Percentiles rank a stretch among this genome's conserved stretches.
phyloP scores from a whole-genome alignment of 768 basidiomycete species.

The Dioszegia hungarica region DNA sequence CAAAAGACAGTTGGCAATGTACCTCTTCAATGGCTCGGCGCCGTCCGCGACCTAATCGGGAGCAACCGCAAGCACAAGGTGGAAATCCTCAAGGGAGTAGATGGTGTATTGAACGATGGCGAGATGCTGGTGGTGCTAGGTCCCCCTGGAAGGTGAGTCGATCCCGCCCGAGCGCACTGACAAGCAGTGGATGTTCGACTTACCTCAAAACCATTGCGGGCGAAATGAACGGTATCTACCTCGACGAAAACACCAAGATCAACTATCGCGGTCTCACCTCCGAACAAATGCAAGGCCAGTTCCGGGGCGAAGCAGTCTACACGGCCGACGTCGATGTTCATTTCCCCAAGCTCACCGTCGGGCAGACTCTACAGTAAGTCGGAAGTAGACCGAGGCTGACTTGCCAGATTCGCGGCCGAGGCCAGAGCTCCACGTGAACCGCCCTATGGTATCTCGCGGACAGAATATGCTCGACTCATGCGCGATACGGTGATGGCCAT shows the following conservation, averaged over 20 bases:
- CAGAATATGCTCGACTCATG: constrained; percentile 50
- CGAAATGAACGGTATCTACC: constrained; percentile 46
- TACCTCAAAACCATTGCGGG: constrained; percentile 56
- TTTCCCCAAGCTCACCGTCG: constrained; percentile 49
- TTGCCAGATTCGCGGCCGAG: constrained; percentile 31
- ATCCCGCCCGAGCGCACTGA: too few species aligned
- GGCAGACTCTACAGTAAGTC: constrained; percentile 42
- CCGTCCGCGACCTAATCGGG: constrained; percentile 28
- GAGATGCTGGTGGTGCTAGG: constrained; percentile 61
- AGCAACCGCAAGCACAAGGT: constrained; percentile 38
- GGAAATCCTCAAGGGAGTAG: constrained; percentile 60
- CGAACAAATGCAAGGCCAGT: constrained; percentile 53
- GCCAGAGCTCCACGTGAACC: constrained; percentile 47
- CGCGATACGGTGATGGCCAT: constrained; percentile 60
- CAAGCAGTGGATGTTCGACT: constrained; percentile 51
- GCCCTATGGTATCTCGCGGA: constrained; percentile 46
- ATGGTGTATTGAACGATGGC: constrained; percentile 62
- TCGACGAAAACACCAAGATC: constrained; percentile 36
- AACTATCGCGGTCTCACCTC: constrained; percentile 49
- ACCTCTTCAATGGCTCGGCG: constrained; percentile 22
- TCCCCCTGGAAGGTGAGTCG: constrained; percentile 28
- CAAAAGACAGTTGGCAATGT: constrained; percentile 53
- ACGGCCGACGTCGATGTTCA: constrained; percentile 50
- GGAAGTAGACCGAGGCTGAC: neutral
- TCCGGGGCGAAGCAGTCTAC: constrained; percentile 51